phyloP scores from a whole-genome alignment of 2,329 filamentous ascomycete genomes.

The Trichoderma sp. region DNA sequence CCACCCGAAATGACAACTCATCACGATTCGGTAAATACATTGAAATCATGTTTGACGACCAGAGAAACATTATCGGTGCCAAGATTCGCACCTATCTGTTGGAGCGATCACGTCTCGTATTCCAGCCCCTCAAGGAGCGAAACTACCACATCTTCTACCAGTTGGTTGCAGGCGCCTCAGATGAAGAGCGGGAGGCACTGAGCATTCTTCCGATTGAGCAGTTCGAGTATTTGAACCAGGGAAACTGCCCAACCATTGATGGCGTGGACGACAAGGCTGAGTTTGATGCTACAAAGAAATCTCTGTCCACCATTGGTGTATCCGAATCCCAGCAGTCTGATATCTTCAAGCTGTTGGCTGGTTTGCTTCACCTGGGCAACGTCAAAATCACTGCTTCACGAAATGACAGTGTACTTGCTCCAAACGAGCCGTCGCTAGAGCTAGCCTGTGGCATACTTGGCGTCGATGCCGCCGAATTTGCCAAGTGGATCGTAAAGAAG shows the following conservation, averaged over 20 bases:
- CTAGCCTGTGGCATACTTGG: constrained; percentile 82
- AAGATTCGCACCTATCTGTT: constrained; percentile 95
- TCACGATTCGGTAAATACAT: constrained; percentile 99
- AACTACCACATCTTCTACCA: constrained; percentile 99
- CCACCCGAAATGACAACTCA: constrained; percentile 98
- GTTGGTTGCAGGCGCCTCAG: constrained; percentile 85
- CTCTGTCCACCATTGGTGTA: constrained; percentile 85
- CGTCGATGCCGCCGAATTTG: constrained; percentile 80
- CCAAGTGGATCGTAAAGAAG: constrained; percentile 99
- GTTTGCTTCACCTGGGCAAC: constrained; percentile 90
- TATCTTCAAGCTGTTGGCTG: constrained; percentile 88
- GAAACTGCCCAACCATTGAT: constrained; percentile 84
- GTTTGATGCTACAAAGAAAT: constrained; percentile 83
- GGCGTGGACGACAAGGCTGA: constrained; percentile 95
- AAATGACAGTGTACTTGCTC: constrained; percentile 78
- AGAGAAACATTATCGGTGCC: constrained; percentile 94
- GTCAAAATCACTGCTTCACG: constrained; percentile 91
- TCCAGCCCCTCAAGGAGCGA: constrained; percentile 93
- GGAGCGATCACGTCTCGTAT: constrained; percentile 92
- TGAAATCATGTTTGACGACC: constrained; percentile 97
- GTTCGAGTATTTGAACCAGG: constrained; percentile 95
- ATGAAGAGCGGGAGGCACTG: constrained; percentile 76
- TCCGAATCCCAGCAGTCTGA: constrained; percentile 68
- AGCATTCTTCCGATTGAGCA: constrained; percentile 79
- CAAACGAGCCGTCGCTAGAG: constrained; percentile 77